Conservation (phyloP, 2,329 filamentous ascomycete genomes). For the Pseudogymnoascus sp. region DNA sequence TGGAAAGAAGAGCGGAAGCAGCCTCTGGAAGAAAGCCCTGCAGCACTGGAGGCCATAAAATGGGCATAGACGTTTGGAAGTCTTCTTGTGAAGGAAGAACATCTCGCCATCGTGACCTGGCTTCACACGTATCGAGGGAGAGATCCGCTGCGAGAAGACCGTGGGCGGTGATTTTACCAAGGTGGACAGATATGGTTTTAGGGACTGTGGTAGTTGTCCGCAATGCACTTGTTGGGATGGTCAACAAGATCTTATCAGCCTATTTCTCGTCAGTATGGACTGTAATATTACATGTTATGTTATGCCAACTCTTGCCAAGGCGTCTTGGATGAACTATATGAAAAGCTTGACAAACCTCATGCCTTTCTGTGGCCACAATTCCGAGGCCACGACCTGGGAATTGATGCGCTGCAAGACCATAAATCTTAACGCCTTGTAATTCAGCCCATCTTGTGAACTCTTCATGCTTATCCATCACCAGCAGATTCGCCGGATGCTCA, state of each 20-base stretch:
- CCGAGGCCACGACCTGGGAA: slow-evolving; percentile 72
- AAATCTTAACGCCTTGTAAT: slow-evolving; percentile 56
- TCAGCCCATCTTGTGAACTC: slow-evolving; percentile 63
- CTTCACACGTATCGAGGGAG: slow-evolving; percentile 43
- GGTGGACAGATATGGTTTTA: slow-evolving; percentile 44
- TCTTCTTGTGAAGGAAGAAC: slow-evolving; percentile 59
- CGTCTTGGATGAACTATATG: slow-evolving; percentile 1
- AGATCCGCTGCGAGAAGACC: slow-evolving; percentile 66
- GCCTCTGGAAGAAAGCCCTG: slow-evolving; percentile 39
- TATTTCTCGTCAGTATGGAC: slow-evolving; percentile 24
- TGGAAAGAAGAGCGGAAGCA: slow-evolving; percentile 40
- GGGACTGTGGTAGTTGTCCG: slow-evolving; percentile 57
- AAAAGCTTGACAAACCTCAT: slow-evolving; percentile 46
- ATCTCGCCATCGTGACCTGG: slow-evolving; percentile 49
- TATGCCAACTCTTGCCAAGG: not conserved
- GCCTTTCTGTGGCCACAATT: slow-evolving; percentile 60
- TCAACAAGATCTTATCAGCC: slow-evolving; percentile 55
- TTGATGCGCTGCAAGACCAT: slow-evolving; percentile 57
- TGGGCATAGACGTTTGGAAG: slow-evolving; percentile 50
- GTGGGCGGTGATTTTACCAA: slow-evolving; percentile 55
- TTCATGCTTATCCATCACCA: slow-evolving; percentile 31
- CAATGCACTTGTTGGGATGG: slow-evolving; percentile 57
- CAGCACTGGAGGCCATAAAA: slow-evolving; percentile 43
- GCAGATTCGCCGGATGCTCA: not conserved
- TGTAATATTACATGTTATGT: slow-evolving; percentile 2